phyloP scores from a whole-genome alignment of 768 basidiomycete species.

The Xerocomellus dryophilus region DNA sequence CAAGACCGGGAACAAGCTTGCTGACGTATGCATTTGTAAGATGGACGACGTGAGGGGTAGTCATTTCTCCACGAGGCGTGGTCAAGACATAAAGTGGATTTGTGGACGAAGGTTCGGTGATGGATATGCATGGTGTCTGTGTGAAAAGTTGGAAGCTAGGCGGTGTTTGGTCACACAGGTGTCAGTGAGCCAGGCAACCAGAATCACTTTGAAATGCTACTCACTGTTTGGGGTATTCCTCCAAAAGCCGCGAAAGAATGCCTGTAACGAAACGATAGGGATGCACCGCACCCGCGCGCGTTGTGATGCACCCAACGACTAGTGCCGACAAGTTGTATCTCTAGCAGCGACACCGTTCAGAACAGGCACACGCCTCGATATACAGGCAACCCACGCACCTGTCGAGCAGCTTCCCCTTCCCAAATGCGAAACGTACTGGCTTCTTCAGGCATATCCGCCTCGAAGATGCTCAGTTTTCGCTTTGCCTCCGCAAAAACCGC shows the following conservation, averaged over 20 bases:
- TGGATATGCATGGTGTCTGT: slow-evolving; percentile 39
- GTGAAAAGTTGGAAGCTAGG: slow-evolving; percentile 42
- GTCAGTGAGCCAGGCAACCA: slow-evolving; percentile 1
- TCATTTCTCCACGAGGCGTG: slow-evolving; percentile 43
- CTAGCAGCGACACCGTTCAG: slow-evolving; percentile 32
- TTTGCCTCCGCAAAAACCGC: slow-evolving; percentile 38
- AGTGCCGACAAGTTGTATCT: slow-evolving; percentile 45
- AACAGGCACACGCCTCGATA: background rate
- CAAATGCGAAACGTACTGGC: slow-evolving; percentile 28
- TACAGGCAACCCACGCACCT: slow-evolving; percentile 26
- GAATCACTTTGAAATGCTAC: slow-evolving; percentile 14
- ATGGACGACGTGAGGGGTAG: slow-evolving; percentile 44
- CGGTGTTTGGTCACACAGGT: background rate
- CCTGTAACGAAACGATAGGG: slow-evolving; percentile 69
- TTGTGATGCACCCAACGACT: slow-evolving; percentile 50
- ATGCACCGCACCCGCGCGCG: slow-evolving; percentile 59
- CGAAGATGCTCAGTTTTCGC: slow-evolving; percentile 42
- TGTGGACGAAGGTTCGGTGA: slow-evolving; percentile 27
- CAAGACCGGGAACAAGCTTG: slow-evolving; percentile 43
- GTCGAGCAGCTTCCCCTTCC: slow-evolving; percentile 33
- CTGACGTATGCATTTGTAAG: slow-evolving; percentile 56
- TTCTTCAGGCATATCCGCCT: slow-evolving; percentile 51
- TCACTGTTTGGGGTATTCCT: slow-evolving; percentile 41
- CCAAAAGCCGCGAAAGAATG: slow-evolving; percentile 51
- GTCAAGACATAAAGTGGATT: slow-evolving; percentile 36